Base-by-base conservation (phyloP, 1,139 yeast genomes). In the Candida labiduridarum region DNA sequence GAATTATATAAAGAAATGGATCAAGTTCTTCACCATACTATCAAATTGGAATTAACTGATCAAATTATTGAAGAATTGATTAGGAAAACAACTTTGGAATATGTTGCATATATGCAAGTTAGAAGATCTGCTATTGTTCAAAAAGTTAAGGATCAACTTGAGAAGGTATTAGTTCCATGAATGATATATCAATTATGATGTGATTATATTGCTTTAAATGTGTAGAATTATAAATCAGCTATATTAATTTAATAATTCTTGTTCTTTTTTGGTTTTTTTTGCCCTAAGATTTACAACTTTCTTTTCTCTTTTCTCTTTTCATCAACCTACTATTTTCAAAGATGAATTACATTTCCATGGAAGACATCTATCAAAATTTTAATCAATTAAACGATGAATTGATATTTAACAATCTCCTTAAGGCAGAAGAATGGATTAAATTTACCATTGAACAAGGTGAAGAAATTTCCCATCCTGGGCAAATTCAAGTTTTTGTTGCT, bases 371-470 rank as follows among this genome's bases (percentile, higher is more conserved):
- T 14, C 18, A 19, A 19, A 38, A 38, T 19, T 38, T 38, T 11
- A 38, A 38, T 38, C 41, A 38, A n/a, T 38, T 38, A 38, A 38
- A 38, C 15, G 30, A 38, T n/a, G 41, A 38, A 19, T 38, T 38
- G 18, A 38, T 38, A 12, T 38, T 22, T 19, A 15, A 38, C 22
- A 38, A 38, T 25, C 14, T 38, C 11, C 10, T 38, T 15, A 38
- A 38, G n/a, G 41, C 41, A 11, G 41, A 38, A 25, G 16, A 38
- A n/a, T 38, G 41, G 41, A 38, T 38, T 2, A 38, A 38, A n/a
- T n/a, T 22, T 4, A 22, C 41, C 4, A 7, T 19, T 38, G 41
- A 38, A 19, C 31, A 38, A 25, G 41, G 41, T 22, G 14, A 38
- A 4, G 30, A 38, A 25, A 38, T 38, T 9, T 19, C 29, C 7